phyloP scores from a whole-genome alignment of 768 basidiomycete genomes.

The Tulasnella sp. region DNA sequence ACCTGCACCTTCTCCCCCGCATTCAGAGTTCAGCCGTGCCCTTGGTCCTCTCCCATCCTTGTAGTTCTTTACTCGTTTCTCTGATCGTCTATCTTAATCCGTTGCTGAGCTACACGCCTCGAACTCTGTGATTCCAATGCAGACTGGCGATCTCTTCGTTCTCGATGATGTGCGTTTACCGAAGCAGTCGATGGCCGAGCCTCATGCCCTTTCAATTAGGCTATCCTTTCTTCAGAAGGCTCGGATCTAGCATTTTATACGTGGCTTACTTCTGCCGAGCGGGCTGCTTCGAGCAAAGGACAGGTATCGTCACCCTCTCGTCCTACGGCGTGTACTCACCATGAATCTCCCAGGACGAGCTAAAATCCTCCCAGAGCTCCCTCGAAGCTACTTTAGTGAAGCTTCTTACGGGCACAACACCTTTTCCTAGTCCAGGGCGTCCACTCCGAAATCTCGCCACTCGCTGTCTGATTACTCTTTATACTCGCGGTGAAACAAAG shows the following conservation, averaged over 20 bases:
- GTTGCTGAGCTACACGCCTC: no score
- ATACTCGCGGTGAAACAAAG: conserved; percentile 69
- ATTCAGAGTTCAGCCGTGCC: no score
- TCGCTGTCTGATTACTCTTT: conserved; percentile 61
- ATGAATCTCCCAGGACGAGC: conserved; percentile 37
- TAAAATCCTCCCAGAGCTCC: conserved; percentile 50
- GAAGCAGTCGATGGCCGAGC: no score
- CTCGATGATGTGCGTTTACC: no score
- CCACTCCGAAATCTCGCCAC: conserved; percentile 69
- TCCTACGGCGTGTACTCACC: not conserved
- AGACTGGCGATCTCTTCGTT: no score
- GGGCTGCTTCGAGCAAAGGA: conserved; percentile 45
- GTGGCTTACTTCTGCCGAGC: conserved; percentile 62
- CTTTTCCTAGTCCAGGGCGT: conserved; percentile 75
- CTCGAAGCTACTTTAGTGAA: conserved; percentile 56
- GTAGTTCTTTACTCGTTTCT: no score
- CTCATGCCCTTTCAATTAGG: no score
- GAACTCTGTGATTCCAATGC: no score
- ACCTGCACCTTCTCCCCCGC: no score
- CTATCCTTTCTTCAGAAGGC: conserved; percentile 56
- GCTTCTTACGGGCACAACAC: conserved; percentile 47
- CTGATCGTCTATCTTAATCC: no score
- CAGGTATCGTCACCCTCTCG: conserved; percentile 6
- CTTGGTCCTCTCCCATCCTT: no score
- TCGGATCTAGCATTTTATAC: conserved; percentile 75